Evolutionary conservation across 2,329 filamentous ascomycete genomes (phyloP), one percentile per base, ranked within the genome.

Genomic region (Lanzia echinophila): DNA sequence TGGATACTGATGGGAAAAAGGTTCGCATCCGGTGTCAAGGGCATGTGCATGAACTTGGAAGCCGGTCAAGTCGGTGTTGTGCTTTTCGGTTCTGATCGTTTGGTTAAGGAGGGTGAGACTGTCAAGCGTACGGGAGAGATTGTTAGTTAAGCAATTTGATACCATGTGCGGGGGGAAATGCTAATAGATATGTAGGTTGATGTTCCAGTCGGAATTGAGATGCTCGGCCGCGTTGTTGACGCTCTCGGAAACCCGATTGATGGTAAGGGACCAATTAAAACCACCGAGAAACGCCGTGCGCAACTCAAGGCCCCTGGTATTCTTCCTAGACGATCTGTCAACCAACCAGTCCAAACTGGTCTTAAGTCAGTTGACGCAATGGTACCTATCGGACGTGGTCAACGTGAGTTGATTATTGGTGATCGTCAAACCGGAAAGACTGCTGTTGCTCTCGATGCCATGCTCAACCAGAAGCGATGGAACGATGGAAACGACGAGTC

Each of bases 41-140:
- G 94, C 77, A 99, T 99, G 94, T 97, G 92, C 89, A 97, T 99
- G 92, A 99, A 99, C 88, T 86, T 99, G 79, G 94, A 99, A 82
- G 94, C 94, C 77, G 94, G 94, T 76, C 94, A 97, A 79, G 94
- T 99, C 80, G 94, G 94, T 96, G 91, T 99, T 71, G 94, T 99
- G 84, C 84, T 99, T 72, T 99, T 99, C 84, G 94, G 94, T 86
- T 97, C 94, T 72, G 94, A 99, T 81, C 91, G 94, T 91, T 84
- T 96, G 70, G 94, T 99, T 85, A 94, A 90, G 83, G 94, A 99
- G 79, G 94, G 94, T 73, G 92, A 99, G 84, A 92, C 88, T 65
- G 94, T 99, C 78, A 97, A 96, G 88, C 92, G 94, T 86, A 99
- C 94, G 70, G 94, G 94, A 75, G 83, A 95, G 79, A 99, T 99